Base-by-base conservation (phyloP, 495 filamentous ascomycete genomes). In the Hypoxylon fuscum region DNA sequence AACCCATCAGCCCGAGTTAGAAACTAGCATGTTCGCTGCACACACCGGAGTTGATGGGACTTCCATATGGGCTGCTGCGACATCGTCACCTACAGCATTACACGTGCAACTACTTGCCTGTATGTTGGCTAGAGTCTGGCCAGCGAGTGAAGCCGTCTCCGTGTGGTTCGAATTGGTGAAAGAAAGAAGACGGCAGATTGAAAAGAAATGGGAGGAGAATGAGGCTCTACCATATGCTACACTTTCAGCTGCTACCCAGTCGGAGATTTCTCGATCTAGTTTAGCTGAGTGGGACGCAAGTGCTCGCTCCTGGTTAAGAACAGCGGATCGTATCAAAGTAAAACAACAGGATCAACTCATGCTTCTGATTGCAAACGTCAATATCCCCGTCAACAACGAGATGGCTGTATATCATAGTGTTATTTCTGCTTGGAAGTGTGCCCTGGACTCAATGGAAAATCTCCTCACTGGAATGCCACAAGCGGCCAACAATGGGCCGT, bases 41-140 rank as follows among this genome's bases (percentile, higher is more conserved):
- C 71, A 10, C 9, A 41, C 59, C 21, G 72, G 68, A 10, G 51
- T 54, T 12, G 77, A 77, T 51, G 72, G 58, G n/a, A 76, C 73
- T 1, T 62, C 55, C 1, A 50, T 79, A 14, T 79, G 75, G 76
- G 76, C 77, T 15, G 74, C 73, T 0, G 73, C 73, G 1, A 78
- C 76, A 11, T 76, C 76, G 1, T 68, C 70, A 7, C 10, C 14
- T 11, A 40, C 29, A 8, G 65, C 73, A 8, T 42, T 78, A 7
- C 45, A 57, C 10, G 55, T 69, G 11, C 69, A 75, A 53, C 50
- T 78, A 0, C 54, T 78, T 0, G 72, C 70, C 37, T 78, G 74
- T 41, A 64, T 78, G n/a, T 64, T 77, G 9, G 74, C 72, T 5
- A 48, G 71, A 10, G 55, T 73, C 0, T 76, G 68, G 64, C 18